A percentile compares a stretch with the other conserved stretches of the same genome.
These are phyloP conservation scores for Colletotrichum sp. DNA, from an alignment of 2,329 filamentous ascomycete genomes.

Conservation along the genomic window DNA sequence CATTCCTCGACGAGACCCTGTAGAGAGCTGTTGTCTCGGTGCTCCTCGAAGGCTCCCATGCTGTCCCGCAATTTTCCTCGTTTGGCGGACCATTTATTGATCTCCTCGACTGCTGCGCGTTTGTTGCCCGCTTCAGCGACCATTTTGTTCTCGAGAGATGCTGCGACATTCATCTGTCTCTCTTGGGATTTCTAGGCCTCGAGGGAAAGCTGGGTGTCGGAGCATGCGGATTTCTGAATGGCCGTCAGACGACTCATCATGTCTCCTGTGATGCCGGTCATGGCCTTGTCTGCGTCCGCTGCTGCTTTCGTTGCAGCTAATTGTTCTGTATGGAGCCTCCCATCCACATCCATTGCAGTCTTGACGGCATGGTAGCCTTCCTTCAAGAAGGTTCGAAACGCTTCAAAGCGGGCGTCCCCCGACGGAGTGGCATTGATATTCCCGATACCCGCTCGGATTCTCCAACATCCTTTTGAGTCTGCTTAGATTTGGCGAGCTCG, in stretches of 20 bases:
- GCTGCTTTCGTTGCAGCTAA: background rate
- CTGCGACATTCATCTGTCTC: background rate
- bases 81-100: background rate
- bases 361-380: background rate
- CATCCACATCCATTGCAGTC: background rate
- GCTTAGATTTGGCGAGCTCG: background rate
- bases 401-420: background rate
- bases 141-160: background rate
- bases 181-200: background rate
- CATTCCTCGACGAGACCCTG: background rate
- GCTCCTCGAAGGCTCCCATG: background rate
- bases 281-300: background rate
- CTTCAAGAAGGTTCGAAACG: background rate
- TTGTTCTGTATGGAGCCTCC: background rate
- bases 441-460: accelerated
- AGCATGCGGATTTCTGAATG: background rate
- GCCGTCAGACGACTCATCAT: background rate
- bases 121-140: background rate
- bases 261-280: background rate
- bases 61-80: background rate
- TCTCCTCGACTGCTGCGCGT: background rate
- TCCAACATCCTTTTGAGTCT: background rate
- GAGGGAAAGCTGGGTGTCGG: background rate
- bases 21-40: background rate
- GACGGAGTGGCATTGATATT: background rate